A percentile compares a stretch with the other conserved stretches of the same genome.
Evolutionary conservation across 768 basidiomycete genomes (phyloP).

Genomic region (Suillus tomentosus): DNA sequence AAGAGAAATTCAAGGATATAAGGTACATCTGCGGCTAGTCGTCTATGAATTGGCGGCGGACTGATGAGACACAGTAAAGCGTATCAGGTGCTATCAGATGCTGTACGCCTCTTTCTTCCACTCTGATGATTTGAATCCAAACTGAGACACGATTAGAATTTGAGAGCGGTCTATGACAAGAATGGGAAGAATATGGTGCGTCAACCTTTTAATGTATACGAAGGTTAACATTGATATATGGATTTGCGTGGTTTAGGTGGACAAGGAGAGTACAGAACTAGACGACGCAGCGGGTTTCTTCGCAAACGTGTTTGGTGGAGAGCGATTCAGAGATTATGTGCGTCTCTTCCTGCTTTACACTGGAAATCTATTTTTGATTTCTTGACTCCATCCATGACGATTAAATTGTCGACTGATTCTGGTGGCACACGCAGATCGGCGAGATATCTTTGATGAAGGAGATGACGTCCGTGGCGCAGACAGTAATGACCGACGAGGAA

Average conservation of each 20-base stretch:
- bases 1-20: constrained; percentile 96
- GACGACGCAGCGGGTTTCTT: constrained; percentile 96
- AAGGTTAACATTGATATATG: constrained; percentile 12
- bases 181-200: constrained; percentile 88
- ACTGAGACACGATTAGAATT: constrained; percentile 49
- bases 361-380: constrained; percentile 5
- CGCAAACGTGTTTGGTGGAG: constrained; percentile 93
- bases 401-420: neutral
- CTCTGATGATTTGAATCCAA: constrained; percentile 2
- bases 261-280: constrained; percentile 81
- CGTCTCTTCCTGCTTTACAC: constrained; percentile 33
- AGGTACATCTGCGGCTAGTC: constrained; percentile 50
- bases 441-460: constrained; percentile 96
- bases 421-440: constrained; percentile 68
- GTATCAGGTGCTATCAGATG: constrained; percentile 88
- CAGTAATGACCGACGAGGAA: constrained; percentile 92
- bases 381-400: constrained; percentile 5
- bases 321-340: constrained; percentile 87
- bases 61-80: constrained; percentile 68
- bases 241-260: constrained; percentile 44
- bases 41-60: constrained; percentile 14
- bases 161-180: constrained; percentile 90
- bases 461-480: constrained; percentile 81
- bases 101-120: constrained; percentile 49
- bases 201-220: constrained; percentile 15